A percentile compares a stretch with the other conserved stretches of the same genome.
Conservation (phyloP, 1,284 basidiomycete genomes). For the Pisolithus thermaeus region DNA sequence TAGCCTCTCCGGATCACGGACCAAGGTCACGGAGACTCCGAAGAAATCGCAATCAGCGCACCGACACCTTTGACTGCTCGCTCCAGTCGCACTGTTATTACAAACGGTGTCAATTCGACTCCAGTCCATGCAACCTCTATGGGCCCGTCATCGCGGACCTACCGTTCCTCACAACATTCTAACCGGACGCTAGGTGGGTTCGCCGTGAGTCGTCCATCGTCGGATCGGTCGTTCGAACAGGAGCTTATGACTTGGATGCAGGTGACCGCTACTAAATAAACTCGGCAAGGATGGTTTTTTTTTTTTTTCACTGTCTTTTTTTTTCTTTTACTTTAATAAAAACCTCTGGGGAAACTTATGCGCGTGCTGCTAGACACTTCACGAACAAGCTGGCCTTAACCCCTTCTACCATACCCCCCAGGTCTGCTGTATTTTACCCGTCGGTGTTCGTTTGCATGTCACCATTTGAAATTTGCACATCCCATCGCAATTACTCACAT, state of each 20-base stretch:
- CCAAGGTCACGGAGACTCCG: conserved; percentile 61
- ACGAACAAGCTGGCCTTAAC: conserved; percentile 32
- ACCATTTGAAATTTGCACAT: conserved; percentile 30
- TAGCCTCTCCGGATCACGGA: conserved; percentile 44
- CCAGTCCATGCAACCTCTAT: conserved; percentile 47
- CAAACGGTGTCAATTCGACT: conserved; percentile 50
- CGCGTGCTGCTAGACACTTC: conserved; percentile 25
- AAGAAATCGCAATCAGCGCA: conserved; percentile 84
- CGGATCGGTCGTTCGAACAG: conserved; percentile 30
- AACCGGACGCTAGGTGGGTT: conserved; percentile 52
- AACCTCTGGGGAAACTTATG: conserved; percentile 15
- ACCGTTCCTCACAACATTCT: conserved; percentile 46
- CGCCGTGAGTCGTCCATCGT: conserved; percentile 36
- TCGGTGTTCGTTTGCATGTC: conserved; percentile 23
- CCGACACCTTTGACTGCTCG: conserved; percentile 78
- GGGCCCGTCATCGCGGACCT: conserved; percentile 47
- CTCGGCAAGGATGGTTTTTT: conserved; percentile 8
- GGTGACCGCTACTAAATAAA: conserved; percentile 44
- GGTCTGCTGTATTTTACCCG: conserved; percentile 39
- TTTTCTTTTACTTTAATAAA: conserved; percentile 6
- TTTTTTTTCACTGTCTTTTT: conserved; percentile 6
- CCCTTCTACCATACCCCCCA: conserved; percentile 30
- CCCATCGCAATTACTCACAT: conserved; percentile 35
- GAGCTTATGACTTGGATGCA: conserved; percentile 36
- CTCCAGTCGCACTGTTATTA: conserved; percentile 43